These are phyloP conservation scores for Recurvomyces mirabilis DNA, from an alignment of 495 filamentous ascomycete species.

Conservation along the genomic window DNA sequence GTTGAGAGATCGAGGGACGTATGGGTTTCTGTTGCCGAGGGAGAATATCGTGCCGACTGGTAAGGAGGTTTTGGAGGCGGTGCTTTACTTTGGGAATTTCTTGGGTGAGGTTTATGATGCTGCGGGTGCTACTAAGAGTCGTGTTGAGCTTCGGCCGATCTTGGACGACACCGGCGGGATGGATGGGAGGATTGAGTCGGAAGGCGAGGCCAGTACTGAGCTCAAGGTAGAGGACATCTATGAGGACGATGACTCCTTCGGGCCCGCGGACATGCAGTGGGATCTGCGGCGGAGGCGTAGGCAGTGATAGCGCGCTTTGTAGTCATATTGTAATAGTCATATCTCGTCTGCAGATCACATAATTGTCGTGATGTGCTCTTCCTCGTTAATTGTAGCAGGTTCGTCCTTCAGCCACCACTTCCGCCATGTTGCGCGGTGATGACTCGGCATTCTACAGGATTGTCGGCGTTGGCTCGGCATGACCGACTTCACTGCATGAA, in stretches of 20 bases:
- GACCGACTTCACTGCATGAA: too few relatives aligned
- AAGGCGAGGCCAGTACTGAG: background rate
- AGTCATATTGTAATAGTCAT: background rate
- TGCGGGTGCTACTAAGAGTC: background rate
- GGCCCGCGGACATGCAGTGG: slow-evolving; percentile 5
- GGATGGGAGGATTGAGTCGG: background rate
- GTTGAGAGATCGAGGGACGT: slow-evolving; percentile 84
- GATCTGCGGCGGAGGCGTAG: slow-evolving; percentile 3
- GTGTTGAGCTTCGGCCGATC: too few relatives aligned
- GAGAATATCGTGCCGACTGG: slow-evolving; percentile 85
- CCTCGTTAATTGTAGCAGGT: too few relatives aligned
- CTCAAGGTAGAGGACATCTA: background rate
- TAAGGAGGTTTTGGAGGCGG: slow-evolving; percentile 68
- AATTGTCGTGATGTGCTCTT: too few relatives aligned
- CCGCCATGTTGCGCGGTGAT: too few relatives aligned
- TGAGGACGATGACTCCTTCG: background rate
- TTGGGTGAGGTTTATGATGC: slow-evolving; percentile 1
- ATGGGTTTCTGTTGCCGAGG: slow-evolving; percentile 81
- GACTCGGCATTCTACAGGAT: too few relatives aligned
- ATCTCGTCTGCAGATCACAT: too few relatives aligned
- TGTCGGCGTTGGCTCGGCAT: too few relatives aligned
- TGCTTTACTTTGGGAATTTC: slow-evolving; percentile 58
- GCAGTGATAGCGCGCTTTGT: background rate
- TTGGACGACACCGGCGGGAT: too few relatives aligned
- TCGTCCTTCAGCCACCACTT: too few relatives aligned